Percentiles rank a stretch among this genome's conserved stretches.
phyloP scores from a whole-genome alignment of 129 eudicot genomes.

The Sambucus nigra region DNA sequence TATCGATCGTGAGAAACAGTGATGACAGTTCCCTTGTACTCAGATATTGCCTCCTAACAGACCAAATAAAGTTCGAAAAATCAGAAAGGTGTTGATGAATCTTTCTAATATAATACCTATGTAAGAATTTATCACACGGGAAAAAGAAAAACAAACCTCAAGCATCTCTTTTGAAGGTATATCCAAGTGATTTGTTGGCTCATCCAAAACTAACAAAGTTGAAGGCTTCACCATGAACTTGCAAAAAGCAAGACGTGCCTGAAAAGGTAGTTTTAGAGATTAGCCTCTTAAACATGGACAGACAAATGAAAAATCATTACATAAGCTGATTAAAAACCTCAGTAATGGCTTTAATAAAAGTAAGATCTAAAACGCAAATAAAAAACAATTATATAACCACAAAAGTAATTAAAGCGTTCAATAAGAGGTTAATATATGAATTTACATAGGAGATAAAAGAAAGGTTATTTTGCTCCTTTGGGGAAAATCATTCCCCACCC shows the following conservation, averaged over 20 bases:
- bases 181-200: conserved; percentile 97
- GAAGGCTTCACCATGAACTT: conserved; percentile 98
- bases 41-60: conserved; percentile 80
- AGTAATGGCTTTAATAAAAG: no score
- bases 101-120: neutral
- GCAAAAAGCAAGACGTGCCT: conserved; percentile 97
- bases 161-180: conserved; percentile 89
- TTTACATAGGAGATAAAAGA: no score
- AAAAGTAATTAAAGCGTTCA: no score
- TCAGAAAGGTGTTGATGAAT: conserved; percentile 6
- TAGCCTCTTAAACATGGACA: neutral
- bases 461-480: no score
- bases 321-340: no score
- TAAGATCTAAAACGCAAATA: no score
- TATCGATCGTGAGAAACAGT: conserved; percentile 95
- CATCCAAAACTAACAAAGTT: conserved; percentile 80
- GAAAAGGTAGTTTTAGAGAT: conserved; percentile 3
- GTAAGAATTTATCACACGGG: neutral
- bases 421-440: no score
- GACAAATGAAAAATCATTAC: no score
- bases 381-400: no score
- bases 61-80: conserved; percentile 10
- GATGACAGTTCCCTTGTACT: conserved; percentile 84
- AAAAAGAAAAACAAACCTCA: conserved; percentile 38
- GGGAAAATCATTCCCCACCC: no score